Base-by-base conservation (phyloP, 2,329 filamentous ascomycete genomes). In the Ascocoryne sarcoides region DNA sequence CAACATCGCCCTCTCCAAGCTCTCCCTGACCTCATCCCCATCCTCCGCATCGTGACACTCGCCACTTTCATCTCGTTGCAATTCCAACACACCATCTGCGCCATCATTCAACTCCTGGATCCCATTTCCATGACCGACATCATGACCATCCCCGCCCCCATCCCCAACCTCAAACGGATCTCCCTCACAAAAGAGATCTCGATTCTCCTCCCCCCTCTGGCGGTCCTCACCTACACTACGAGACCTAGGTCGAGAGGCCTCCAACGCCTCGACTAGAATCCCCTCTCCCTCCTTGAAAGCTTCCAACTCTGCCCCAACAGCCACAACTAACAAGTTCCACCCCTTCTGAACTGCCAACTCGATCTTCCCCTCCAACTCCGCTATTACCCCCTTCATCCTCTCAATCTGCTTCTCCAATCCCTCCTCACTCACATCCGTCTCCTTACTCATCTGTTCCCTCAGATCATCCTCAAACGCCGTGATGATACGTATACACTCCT, bases 271-370 rank as follows among this genome's bases (percentile, higher is more conserved):
- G 5, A 53, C 56, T n/a, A 85, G 62, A 31, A 85, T 65, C 3
- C 65, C 60, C 49, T 71, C 69, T 1, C 78, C 79, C 52, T 80
- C 73, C 21, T 64, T 64, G 45, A 84, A 79, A 2, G 80, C 79
- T 43, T 82, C 78, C 1, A 84, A 56, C 57, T 86, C 84, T 0
- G 84, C 84, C 0, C 83, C 82, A 23, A 90, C 77, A 9, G 82
- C 83, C 37, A 76, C 84, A 4, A 88, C 78, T 14, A 90, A 66
- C 12, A 89, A 63, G 42, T 82, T 88, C 84, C 84, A 90, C 12
- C 71, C 69, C 42, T 73, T 73, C 1, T 67, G 63, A 45, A 83
- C 75, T 0, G 79, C 79, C 2, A 70, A 55, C 1, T 67, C 62
- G 18, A 79, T 53, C 15, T 71, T 68, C 12, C 66, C 61, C 39